Conservation (phyloP, 2,329 filamentous ascomycete genomes). For the Fusarium stilboides region DNA sequence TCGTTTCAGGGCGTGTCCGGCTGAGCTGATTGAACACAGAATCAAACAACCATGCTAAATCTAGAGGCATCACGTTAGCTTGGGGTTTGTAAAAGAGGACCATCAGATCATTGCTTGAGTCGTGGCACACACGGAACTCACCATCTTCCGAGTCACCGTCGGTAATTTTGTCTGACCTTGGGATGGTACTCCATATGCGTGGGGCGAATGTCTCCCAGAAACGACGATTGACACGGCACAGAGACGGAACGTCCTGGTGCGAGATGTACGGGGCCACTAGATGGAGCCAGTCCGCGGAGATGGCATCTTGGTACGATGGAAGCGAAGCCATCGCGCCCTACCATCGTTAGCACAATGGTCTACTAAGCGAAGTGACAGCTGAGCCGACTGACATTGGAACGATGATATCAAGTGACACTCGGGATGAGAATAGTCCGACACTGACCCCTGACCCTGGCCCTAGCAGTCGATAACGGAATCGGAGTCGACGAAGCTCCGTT, state of each 20-base stretch:
- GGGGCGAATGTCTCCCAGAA: constrained; percentile 67
- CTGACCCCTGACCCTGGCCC: neutral
- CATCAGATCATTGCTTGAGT: neutral
- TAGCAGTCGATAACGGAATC: neutral
- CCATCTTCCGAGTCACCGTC: constrained; percentile 63
- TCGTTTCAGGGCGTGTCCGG: constrained; percentile 56
- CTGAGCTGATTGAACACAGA: constrained; percentile 62
- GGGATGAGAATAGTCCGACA: neutral
- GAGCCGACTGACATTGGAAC: neutral
- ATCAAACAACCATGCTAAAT: constrained; percentile 64
- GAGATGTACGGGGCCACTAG: constrained; percentile 63
- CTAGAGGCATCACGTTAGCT: constrained; percentile 52
- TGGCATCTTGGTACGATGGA: constrained; percentile 70
- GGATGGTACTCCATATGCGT: constrained; percentile 67
- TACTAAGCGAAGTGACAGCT: neutral
- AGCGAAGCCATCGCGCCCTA: constrained; percentile 52
- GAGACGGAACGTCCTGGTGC: constrained; percentile 58
- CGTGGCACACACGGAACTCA: constrained; percentile 49
- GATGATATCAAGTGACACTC: neutral
- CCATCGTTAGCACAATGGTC: neutral
- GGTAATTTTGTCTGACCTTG: constrained; percentile 57
- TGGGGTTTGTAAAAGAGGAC: neutral
- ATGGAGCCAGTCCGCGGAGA: constrained; percentile 64
- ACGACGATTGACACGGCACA: constrained; percentile 65
- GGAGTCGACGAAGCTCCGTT: constrained; percentile 15